Conservation (phyloP, 495 filamentous ascomycete genomes). For the Pyronema omphalodes region DNA sequence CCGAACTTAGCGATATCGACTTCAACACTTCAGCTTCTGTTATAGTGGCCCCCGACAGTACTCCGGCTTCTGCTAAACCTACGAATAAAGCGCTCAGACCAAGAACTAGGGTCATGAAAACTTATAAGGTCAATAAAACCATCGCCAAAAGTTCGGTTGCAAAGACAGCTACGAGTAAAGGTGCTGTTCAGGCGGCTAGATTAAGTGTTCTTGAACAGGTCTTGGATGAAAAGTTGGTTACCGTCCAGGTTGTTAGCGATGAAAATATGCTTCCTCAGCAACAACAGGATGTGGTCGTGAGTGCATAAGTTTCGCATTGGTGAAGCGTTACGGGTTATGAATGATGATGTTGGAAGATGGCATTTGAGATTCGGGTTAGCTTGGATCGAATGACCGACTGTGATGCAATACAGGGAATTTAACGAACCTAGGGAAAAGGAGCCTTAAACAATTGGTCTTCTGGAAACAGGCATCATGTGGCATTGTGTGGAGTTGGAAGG, state of each 20-base stretch:
- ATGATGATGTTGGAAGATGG: no score
- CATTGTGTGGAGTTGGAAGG: no score
- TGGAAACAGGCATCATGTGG: no score
- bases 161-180: conserved; percentile 18
- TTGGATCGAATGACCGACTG: no score
- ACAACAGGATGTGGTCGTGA: no score
- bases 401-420: no score
- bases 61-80: neutral
- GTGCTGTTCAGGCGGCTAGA: conserved; percentile 2
- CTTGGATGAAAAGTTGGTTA: neutral
- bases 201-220: neutral
- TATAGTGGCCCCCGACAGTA: neutral
- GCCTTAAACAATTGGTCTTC: no score
- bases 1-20: neutral
- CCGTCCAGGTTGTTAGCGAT: neutral
- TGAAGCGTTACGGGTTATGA: no score
- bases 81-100: conserved; percentile 5
- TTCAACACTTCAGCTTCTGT: neutral
- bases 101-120: conserved; percentile 16
- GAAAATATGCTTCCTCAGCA: neutral
- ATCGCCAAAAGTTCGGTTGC: conserved; percentile 13
- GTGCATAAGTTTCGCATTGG: no score
- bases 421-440: no score
- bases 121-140: conserved; percentile 22
- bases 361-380: no score